Conservation (phyloP, 768 basidiomycete genomes). For the Calocera cornea region DNA sequence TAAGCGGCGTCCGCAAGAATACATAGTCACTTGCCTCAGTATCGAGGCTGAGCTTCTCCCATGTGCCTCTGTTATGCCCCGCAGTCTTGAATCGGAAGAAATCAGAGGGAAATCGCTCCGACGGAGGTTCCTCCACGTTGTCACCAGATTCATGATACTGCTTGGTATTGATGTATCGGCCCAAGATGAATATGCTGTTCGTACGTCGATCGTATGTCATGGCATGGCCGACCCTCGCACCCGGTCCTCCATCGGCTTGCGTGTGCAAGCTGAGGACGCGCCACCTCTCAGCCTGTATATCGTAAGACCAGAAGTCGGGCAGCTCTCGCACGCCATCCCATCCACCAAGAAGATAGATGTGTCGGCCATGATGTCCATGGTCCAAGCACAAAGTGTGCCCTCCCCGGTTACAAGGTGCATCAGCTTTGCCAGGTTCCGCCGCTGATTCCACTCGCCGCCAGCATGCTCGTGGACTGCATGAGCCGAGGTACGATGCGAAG, state of each 20-base stretch:
- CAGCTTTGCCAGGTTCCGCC: constrained; percentile 44
- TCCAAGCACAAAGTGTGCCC: constrained; percentile 79
- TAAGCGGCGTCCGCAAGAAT: neutral
- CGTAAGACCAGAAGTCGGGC: constrained; percentile 70
- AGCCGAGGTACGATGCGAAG: constrained; percentile 46
- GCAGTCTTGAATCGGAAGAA: constrained; percentile 64
- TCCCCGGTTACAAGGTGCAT: constrained; percentile 52
- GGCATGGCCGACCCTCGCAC: constrained; percentile 63
- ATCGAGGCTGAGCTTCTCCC: constrained; percentile 57
- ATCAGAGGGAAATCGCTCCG: constrained; percentile 34
- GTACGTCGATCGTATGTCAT: constrained; percentile 66
- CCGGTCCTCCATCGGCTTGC: constrained; percentile 50
- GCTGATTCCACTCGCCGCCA: constrained; percentile 46
- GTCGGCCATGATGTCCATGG: constrained; percentile 22
- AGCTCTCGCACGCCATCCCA: constrained; percentile 61
- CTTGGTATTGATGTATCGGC: constrained; percentile 32
- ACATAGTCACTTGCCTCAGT: constrained; percentile 39
- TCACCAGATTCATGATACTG: constrained; percentile 9
- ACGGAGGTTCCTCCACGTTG: neutral
- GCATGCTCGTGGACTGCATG: constrained; percentile 42
- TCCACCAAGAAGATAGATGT: constrained; percentile 67
- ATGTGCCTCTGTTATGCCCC: constrained; percentile 48
- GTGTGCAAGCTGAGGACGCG: constrained; percentile 42
- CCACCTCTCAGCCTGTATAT: constrained; percentile 49
- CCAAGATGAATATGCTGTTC: constrained; percentile 59